These are phyloP conservation scores for Phlebiopsis flavidoalba DNA, from an alignment of 768 basidiomycete species.

Conservation along the genomic window DNA sequence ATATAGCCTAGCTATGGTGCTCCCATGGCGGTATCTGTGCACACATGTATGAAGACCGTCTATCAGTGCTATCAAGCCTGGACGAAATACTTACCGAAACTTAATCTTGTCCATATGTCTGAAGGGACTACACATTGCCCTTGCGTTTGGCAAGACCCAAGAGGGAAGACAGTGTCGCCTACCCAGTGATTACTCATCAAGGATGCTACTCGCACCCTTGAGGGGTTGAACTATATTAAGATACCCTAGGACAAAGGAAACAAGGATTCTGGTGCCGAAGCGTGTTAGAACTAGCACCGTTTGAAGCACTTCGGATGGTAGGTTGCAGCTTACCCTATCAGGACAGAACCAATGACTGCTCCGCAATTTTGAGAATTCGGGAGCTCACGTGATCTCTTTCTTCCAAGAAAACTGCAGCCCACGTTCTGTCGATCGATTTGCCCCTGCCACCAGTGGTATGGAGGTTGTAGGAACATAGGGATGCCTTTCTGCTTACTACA, in stretches of 20 bases:
- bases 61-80: no score
- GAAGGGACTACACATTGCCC: no score
- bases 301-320: no score
- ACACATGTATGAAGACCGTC: no score
- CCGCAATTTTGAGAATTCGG: conserved; percentile 89
- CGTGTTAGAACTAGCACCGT: no score
- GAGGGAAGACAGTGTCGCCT: conserved; percentile 82
- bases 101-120: no score
- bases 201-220: conserved; percentile 91
- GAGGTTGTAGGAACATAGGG: background rate
- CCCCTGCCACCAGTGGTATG: conserved; percentile 51
- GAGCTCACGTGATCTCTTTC: conserved; percentile 91
- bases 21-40: no score
- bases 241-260: conserved; percentile 92
- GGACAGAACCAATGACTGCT: conserved; percentile 83
- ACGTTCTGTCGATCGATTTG: conserved; percentile 84
- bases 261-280: no score
- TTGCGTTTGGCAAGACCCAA: conserved; percentile 85
- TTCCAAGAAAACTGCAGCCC: conserved; percentile 93
- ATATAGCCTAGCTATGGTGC: no score
- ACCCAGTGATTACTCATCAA: conserved; percentile 94
- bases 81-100: no score
- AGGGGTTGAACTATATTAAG: conserved; percentile 85
- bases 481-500: conserved; percentile 56
- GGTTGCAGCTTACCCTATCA: conserved; percentile 90